phyloP scores from a whole-genome alignment of 495 filamentous ascomycete species.

The Neurospora terricola region DNA sequence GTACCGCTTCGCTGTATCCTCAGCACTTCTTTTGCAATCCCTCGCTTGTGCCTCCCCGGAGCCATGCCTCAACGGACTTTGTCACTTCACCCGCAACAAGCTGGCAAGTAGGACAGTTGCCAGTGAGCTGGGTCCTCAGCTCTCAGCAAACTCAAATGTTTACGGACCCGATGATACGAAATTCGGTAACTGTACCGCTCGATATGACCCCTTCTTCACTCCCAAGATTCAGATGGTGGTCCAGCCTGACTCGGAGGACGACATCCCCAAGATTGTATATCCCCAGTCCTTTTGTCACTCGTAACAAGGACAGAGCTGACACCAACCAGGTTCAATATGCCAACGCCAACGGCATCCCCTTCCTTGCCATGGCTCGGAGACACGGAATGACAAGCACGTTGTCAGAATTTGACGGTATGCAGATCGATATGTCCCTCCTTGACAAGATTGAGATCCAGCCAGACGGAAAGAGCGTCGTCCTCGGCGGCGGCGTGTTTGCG shows the following conservation, averaged over 20 bases:
- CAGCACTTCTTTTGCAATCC: neutral
- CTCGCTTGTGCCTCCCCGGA: neutral
- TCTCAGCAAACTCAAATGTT: neutral
- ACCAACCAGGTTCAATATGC: conserved; percentile 34
- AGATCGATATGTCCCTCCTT: conserved; percentile 35
- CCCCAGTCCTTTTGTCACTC: neutral
- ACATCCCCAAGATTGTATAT: conserved; percentile 40
- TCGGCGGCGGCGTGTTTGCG: conserved; percentile 40
- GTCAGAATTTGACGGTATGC: conserved; percentile 38
- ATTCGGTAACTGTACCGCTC: conserved; percentile 30
- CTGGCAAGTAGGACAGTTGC: neutral
- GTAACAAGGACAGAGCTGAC: neutral
- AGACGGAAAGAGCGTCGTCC: conserved; percentile 36
- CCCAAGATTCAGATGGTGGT: conserved; percentile 40
- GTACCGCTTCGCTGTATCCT: neutral
- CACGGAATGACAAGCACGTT: conserved; percentile 38
- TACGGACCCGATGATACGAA: conserved; percentile 19
- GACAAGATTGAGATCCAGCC: conserved; percentile 29
- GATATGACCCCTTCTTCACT: conserved; percentile 32
- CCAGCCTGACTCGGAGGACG: conserved; percentile 38
- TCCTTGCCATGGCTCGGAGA: conserved; percentile 38
- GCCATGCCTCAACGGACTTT: neutral
- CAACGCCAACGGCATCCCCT: conserved; percentile 33
- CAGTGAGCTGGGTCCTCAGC: neutral
- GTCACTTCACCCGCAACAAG: neutral